Conservation (phyloP, 139 green algal species). For the Raphidocelis subcapitata region DNA sequence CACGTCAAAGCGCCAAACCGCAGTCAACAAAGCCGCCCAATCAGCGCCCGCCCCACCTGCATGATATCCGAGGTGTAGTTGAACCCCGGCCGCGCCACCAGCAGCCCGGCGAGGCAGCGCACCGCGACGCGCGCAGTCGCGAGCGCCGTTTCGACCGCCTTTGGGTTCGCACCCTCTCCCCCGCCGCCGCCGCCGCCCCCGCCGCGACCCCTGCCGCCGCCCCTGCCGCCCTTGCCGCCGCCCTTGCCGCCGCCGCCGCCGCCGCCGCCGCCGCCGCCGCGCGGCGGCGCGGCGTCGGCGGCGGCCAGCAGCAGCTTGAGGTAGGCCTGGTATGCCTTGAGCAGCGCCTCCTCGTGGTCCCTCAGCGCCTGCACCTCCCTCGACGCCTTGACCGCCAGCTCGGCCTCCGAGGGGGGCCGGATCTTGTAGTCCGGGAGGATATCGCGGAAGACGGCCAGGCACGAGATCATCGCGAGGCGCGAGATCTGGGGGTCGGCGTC, state of each 20-base stretch:
- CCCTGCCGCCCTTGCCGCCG: neutral
- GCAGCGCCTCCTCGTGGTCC: conserved; percentile 76
- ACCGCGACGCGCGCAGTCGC: conserved; percentile 53
- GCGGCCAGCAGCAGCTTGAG: conserved; percentile 69
- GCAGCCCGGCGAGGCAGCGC: conserved; percentile 73
- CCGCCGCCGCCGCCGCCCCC: neutral
- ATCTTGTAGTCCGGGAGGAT: conserved; percentile 85
- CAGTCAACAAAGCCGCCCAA: no score
- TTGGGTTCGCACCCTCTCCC: neutral
- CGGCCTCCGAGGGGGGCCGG: conserved; percentile 63
- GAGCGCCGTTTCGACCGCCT: neutral
- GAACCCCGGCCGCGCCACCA: conserved; percentile 78
- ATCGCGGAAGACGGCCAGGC: conserved; percentile 85
- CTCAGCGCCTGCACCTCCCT: conserved; percentile 83
- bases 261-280: neutral
- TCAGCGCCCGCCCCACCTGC: conserved; percentile 19
- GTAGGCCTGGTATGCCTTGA: conserved; percentile 82
- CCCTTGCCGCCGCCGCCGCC: neutral
- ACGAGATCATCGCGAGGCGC: conserved; percentile 78
- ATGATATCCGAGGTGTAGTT: conserved; percentile 82
- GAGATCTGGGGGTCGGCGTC: conserved; percentile 41
- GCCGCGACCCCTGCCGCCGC: no score
- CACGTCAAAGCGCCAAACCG: no score
- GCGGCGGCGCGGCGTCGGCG: neutral
- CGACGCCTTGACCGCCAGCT: conserved; percentile 67